Evolutionary conservation across 495 filamentous ascomycete species (phyloP).

Genomic region (Penicillium coffeae): DNA sequence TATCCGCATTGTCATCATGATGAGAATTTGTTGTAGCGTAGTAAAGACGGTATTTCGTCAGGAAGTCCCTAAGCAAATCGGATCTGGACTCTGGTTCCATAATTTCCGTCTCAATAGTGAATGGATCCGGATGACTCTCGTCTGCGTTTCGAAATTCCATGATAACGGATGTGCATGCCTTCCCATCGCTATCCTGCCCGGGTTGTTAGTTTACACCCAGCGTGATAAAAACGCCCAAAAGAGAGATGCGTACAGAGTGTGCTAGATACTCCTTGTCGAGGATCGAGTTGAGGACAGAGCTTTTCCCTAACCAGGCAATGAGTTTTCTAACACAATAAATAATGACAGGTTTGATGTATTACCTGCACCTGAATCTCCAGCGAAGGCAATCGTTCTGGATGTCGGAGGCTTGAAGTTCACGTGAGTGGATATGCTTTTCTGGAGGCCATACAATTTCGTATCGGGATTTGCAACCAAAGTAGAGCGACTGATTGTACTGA

Average conservation of each 20-base stretch:
- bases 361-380: constrained; percentile 6
- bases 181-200: constrained; percentile 24
- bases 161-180: constrained; percentile 31
- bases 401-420: background rate
- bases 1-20: too few relatives aligned
- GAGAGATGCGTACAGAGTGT: constrained; percentile 20
- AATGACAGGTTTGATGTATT: too few relatives aligned
- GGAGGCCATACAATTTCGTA: too few relatives aligned
- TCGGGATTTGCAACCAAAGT: too few relatives aligned
- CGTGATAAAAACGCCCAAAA: background rate
- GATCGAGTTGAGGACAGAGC: constrained; percentile 32
- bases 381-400: constrained; percentile 2
- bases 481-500: too few relatives aligned
- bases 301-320: constrained; percentile 22
- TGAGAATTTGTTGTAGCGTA: background rate
- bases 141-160: constrained; percentile 29
- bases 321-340: background rate
- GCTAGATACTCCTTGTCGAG: constrained; percentile 21
- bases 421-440: background rate
- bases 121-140: constrained; percentile 11
- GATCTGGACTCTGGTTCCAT: constrained; percentile 21
- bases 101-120: constrained; percentile 27
- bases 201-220: background rate
- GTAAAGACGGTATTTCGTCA: constrained; percentile 12
- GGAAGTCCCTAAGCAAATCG: constrained; percentile 24